Evolutionary conservation across 169 alveolate genomes (phyloP), one percentile per base, ranked within the genome.

Genomic region (Besnoitia besnoiti): DNA sequence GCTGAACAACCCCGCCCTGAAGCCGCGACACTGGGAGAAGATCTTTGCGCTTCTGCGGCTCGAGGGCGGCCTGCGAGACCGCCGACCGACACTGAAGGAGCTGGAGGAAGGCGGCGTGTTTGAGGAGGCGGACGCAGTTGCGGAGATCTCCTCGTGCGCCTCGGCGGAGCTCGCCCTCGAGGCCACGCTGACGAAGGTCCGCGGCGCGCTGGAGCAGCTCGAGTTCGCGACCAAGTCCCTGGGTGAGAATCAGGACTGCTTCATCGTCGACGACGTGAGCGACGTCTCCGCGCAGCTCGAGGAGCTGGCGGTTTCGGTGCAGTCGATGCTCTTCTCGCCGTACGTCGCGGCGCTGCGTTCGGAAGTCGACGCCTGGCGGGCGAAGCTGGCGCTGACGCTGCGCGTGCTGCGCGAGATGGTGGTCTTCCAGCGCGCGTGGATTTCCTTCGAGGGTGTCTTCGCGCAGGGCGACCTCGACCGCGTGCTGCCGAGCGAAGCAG

Each of bases 271-370:
- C 42, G 94, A 91, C 59, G 37, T 91, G 44, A 49, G 89, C 80
- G 98, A 96, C 49, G 94, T 97, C 51, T 92, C 96, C 90, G 94
- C 96, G 76, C 94, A 95, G 62, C 94, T 98, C 39, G 98, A 98
- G 92, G 98, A 97, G 80, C 98, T 97, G 91, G 95, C 96, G 3
- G 93, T 97, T 88, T 96, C 97, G 61, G 96, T 98, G 37, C 96
- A 97, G 92, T 98, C 97, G 62, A 96, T 98, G 97, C 97, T 96
- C 91, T 97, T 97, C 93, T 96, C 98, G 40, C 98, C 99, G 10
- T 98, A 95, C 95, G 97, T 96, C 90, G 97, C 96, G 51, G 98
- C 98, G 24, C 97, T 97, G 89, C 98, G 97, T 84, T 96, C 97
- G 75, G 96, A 97, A 82, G 96, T 98, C 55, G 96, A 95, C 49